phyloP scores from a whole-genome alignment of 2,329 filamentous ascomycete species.

The Nemania abortiva region DNA sequence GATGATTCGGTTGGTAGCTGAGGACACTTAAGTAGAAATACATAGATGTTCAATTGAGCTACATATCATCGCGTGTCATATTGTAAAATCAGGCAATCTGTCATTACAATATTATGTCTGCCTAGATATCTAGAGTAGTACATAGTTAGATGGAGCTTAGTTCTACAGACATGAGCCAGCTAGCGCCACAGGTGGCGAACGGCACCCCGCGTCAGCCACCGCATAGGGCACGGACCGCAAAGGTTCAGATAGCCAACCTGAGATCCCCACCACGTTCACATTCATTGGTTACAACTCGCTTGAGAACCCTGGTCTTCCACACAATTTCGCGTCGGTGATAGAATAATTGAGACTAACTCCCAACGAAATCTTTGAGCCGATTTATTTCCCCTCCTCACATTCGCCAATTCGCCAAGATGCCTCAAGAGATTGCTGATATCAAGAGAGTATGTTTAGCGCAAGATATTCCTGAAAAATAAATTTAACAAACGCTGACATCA shows the following conservation, averaged over 20 bases:
- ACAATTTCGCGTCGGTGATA: constrained; percentile 48
- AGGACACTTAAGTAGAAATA: not conserved
- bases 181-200: constrained; percentile 44
- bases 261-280: not conserved
- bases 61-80: constrained; percentile 6
- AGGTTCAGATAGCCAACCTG: not conserved
- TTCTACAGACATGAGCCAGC: no score
- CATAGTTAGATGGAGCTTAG: no score
- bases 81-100: constrained; percentile 41
- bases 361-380: constrained; percentile 37
- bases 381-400: constrained; percentile 43
- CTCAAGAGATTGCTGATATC: constrained; percentile 97
- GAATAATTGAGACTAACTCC: constrained; percentile 41
- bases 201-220: not conserved
- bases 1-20: constrained; percentile 2
- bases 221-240: no score
- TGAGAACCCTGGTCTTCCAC: constrained; percentile 44
- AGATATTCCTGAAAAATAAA: not conserved
- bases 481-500: constrained; percentile 49
- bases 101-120: constrained; percentile 24
- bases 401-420: constrained; percentile 81
- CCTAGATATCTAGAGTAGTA: not conserved
- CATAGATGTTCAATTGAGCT: not conserved
- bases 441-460: constrained; percentile 71
- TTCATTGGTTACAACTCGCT: constrained; percentile 38